Evolutionary conservation across 805 yeast genomes (phyloP).

Genomic region (Nakazawaea anatomiae): DNA sequence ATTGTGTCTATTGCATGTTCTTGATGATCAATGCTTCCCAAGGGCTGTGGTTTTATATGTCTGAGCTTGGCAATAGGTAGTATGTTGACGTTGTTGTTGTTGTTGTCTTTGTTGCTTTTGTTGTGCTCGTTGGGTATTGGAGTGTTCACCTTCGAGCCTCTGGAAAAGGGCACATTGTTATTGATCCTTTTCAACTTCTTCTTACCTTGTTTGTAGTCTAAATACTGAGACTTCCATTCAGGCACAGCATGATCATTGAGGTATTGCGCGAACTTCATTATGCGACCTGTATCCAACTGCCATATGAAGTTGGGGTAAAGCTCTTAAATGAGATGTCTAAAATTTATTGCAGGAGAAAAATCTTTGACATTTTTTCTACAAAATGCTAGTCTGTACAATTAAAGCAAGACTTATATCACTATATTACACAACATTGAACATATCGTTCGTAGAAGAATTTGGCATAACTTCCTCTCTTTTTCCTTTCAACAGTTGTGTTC

Average conservation of each 20-base stretch:
- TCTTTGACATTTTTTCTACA: no score
- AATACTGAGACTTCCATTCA: constrained; percentile 81
- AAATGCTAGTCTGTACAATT: no score
- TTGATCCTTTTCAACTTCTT: constrained; percentile 26
- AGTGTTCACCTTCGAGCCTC: neutral
- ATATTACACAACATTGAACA: no score
- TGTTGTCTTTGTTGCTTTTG: constrained; percentile 1
- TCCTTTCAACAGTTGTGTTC: neutral
- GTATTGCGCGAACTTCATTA: constrained; percentile 67
- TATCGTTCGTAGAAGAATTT: no score
- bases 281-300: no score
- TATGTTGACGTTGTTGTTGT: neutral
- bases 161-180: neutral
- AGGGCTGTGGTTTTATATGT: neutral
- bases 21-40: neutral
- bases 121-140: neutral
- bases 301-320: no score
- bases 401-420: no score
- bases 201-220: constrained; percentile 56
- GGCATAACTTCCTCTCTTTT: no score
- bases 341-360: no score
- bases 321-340: no score
- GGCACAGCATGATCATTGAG: constrained; percentile 68
- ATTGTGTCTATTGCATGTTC: neutral
- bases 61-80: neutral